These are phyloP conservation scores for Sordariomycetes sp. DNA, from an alignment of 2,329 filamentous ascomycete species.

Conservation along the genomic window DNA sequence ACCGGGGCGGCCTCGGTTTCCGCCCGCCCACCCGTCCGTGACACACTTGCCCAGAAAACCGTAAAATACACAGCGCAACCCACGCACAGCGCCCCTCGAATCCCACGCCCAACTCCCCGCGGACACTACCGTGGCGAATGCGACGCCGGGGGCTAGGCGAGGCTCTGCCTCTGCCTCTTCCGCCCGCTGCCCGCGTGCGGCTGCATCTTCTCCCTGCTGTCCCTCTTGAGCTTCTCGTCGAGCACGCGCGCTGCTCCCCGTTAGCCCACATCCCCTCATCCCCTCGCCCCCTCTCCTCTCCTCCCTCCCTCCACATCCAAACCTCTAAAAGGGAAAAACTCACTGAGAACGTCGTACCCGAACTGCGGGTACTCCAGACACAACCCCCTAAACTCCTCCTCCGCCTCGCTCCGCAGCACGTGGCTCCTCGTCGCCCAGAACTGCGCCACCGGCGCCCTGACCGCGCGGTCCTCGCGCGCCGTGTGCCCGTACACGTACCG, in stretches of 20 bases:
- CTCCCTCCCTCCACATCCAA: background rate
- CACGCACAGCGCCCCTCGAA: too few relatives aligned
- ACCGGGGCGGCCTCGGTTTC: too few relatives aligned
- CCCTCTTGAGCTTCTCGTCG: conserved; percentile 56
- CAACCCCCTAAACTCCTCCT: conserved; percentile 72
- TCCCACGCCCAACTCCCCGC: too few relatives aligned
- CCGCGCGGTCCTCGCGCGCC: conserved; percentile 53
- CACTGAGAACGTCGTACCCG: conserved; percentile 83
- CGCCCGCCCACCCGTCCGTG: too few relatives aligned
- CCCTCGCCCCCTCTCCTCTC: background rate
- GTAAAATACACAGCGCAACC: too few relatives aligned
- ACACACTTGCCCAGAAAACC: too few relatives aligned
- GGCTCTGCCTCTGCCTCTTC: conserved; percentile 33
- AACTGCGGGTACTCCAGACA: conserved; percentile 89
- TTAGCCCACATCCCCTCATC: conserved; percentile 5
- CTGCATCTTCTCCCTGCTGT: conserved; percentile 49
- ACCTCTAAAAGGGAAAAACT: conserved; percentile 19
- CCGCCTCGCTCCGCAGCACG: conserved; percentile 74
- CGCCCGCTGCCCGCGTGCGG: conserved; percentile 36
- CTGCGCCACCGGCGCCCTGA: conserved; percentile 74
- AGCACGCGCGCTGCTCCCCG: conserved; percentile 43
- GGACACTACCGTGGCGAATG: too few relatives aligned
- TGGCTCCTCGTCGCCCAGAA: conserved; percentile 82
- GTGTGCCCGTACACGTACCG: conserved; percentile 83
- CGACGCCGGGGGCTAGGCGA: background rate